Base-by-base conservation (phyloP, 2,329 filamentous ascomycete species). In the Fusarium sp. region DNA sequence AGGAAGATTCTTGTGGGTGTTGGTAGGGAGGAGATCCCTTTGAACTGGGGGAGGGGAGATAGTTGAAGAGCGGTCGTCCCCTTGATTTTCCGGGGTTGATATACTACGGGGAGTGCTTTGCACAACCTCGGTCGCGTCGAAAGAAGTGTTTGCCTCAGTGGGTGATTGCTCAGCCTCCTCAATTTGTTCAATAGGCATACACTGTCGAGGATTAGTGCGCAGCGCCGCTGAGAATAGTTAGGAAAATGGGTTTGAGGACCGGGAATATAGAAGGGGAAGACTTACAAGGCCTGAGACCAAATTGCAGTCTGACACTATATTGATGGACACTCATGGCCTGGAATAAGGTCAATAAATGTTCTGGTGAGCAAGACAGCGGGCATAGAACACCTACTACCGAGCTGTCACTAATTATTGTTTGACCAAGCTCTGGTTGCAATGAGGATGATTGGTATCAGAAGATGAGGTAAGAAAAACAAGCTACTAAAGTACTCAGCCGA, bases 241-340 rank as follows among this genome's bases (percentile, higher is more conserved):
- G 43, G 6, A 14, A 27, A 11, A 6, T 15, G 8, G 7, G 11
- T 6, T 10, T 35, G 23, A 25, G 23, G 8, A 25, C 8, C 23
- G 8, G 4, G 7, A 15, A 11, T 14, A 4, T 4, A 10, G 27
- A 29, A 13, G 27, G 27, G 9, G 27, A 10, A 29, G 27, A 29
- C 27, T 7, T 47, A 46, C 58, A 23, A 21, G 58, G 58, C 25
- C 57, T 35, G 15, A 62, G 59, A 21, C 59, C 47, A 25, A 62
- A 62, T 21, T 62, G 57, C 21, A 39, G 52, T 27, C 53, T 35
- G 4, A 58, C 57, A 6, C 48, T 36, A 4, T 39, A 52, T 37
- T 39, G 46, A 9, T 52, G 57, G n/a, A 47, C 19, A 11, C 32
- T 48, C 59, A 62, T 62, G 3, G 3, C 31, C 8, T 14, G 13